Base-by-base conservation (phyloP, 2,329 filamentous ascomycete species). In the Colletotrichum spinosum region DNA sequence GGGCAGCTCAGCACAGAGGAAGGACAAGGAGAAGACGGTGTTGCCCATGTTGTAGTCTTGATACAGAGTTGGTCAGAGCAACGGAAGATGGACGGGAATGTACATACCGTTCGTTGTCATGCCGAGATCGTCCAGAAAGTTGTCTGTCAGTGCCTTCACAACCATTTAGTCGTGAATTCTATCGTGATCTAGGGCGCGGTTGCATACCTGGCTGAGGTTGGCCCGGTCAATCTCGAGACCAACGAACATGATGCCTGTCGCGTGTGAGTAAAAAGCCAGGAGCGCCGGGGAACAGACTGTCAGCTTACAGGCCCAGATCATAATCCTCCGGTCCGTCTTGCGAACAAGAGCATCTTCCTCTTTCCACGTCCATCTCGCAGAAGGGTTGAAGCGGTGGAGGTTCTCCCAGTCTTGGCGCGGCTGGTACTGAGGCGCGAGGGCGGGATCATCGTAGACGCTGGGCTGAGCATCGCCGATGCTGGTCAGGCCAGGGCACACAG, bases 1-100 rank as follows among this genome's bases (percentile, higher is more conserved):
- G 0, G 86, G 87, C 2, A 89, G 76, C 71, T 89, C 86, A 0
- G 86, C 82, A 15, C 78, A 80, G n/a, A 86, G 76, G 66, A 86
- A 87, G 1, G 77, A 77, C 5, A 83, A 73, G 51, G 79, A 78
- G 70, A 84, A 85, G 34, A 86, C 79, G 1, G 80, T 83, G 68
- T 81, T 82, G 15, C 84, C 83, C 1, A 81, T 73, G 60, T 84
- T 84, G 69, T 81, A 84, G 44, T 80, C 79, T 75, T 2, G 8
- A 37, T 4, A 15, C 12, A 11, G 2, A 0, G 12, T n/a, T 2
- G 7, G 44, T 70, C 9, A 69, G 54, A 8, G 13, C 11, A 2
- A 8, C 25, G 39, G 34, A 4, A 34, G 15, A n/a, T 15, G 9
- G 15, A 6, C 3, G 4, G 7, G 15, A 38, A 13, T n/a, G 13